Percentiles rank a stretch among this genome's conserved stretches.
Evolutionary conservation across 345 rosid genomes (phyloP).

Genomic region (Eutrema heterophyllum): DNA sequence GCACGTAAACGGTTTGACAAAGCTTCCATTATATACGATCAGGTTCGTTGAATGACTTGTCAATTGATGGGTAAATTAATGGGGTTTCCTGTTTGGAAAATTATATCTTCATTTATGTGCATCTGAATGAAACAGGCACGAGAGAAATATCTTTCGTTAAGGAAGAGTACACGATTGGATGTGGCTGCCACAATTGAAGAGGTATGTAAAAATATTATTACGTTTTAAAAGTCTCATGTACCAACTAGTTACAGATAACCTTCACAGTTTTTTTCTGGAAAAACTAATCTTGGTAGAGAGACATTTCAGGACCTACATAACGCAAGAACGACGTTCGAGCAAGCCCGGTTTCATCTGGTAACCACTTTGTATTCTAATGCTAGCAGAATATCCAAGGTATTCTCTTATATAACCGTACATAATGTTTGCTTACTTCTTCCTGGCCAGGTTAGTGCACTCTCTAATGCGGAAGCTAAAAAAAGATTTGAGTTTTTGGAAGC

Average conservation of each 20-base stretch:
- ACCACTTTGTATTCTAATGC: not conserved
- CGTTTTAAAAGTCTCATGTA: not conserved
- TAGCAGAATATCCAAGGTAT: not conserved
- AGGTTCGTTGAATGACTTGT: slow-evolving; percentile 35
- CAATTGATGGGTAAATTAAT: not conserved
- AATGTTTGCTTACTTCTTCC: slow-evolving; percentile 11
- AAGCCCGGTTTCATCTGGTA: slow-evolving; percentile 70
- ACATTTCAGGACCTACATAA: slow-evolving; percentile 59
- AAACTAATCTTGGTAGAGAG: slow-evolving; percentile 47
- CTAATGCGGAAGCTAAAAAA: slow-evolving; percentile 62
- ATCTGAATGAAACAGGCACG: slow-evolving; percentile 51
- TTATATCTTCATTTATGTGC: not conserved
- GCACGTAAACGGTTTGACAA: slow-evolving; percentile 78
- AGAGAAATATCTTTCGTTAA: slow-evolving; percentile 71
- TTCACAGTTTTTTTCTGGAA: slow-evolving; percentile 10
- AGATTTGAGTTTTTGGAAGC: slow-evolving; percentile 67
- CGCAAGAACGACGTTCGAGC: slow-evolving; percentile 68
- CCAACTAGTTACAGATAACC: slow-evolving; percentile 5
- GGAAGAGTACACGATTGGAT: slow-evolving; percentile 68
- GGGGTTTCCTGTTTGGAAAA: not conserved
- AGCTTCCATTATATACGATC: slow-evolving; percentile 62
- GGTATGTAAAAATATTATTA: slow-evolving; percentile 36
- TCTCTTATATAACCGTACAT: not conserved
- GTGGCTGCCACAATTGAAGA: slow-evolving; percentile 63
- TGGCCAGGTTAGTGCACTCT: slow-evolving; percentile 58